phyloP scores from a whole-genome alignment of 2,329 filamentous ascomycete genomes.

The Verticillium zaregamsianum region DNA sequence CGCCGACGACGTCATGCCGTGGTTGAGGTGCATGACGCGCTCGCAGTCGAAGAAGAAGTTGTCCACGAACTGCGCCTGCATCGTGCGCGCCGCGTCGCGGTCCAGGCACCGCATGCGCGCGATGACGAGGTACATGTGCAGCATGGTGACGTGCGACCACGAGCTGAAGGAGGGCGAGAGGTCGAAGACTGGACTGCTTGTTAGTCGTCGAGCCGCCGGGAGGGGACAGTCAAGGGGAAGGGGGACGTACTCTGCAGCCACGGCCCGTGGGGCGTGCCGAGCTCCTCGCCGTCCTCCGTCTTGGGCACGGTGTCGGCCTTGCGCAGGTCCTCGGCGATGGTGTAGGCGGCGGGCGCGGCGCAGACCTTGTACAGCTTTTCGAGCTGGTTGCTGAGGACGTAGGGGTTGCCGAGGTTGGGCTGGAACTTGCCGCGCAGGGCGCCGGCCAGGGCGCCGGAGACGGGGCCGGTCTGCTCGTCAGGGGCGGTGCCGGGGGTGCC shows the following conservation, averaged over 20 bases:
- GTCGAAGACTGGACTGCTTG: slow-evolving; percentile 65
- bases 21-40: slow-evolving; percentile 75
- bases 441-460: slow-evolving; percentile 19
- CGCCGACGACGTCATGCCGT: slow-evolving; percentile 60
- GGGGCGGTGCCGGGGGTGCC: neutral
- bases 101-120: slow-evolving; percentile 79
- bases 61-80: slow-evolving; percentile 88
- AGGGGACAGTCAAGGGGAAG: neutral
- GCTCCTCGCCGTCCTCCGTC: slow-evolving; percentile 74
- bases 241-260: slow-evolving; percentile 74
- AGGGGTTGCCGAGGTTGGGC: slow-evolving; percentile 69
- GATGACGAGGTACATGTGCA: slow-evolving; percentile 91
- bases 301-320: slow-evolving; percentile 65
- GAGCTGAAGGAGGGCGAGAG: slow-evolving; percentile 86
- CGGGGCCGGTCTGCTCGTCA: neutral
- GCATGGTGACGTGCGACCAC: slow-evolving; percentile 93
- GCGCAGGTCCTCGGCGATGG: slow-evolving; percentile 62
- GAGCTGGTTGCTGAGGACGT: slow-evolving; percentile 6
- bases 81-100: slow-evolving; percentile 62
- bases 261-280: slow-evolving; percentile 69
- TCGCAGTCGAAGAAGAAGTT: slow-evolving; percentile 93
- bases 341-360: slow-evolving; percentile 69
- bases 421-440: slow-evolving; percentile 48
- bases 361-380: slow-evolving; percentile 76
- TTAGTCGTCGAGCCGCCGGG: too few relatives aligned